Percentiles rank a stretch among this genome's conserved stretches.
Evolutionary conservation across 163 green algal species (phyloP).

Genomic region (Trebouxia gelatinosa): DNA sequence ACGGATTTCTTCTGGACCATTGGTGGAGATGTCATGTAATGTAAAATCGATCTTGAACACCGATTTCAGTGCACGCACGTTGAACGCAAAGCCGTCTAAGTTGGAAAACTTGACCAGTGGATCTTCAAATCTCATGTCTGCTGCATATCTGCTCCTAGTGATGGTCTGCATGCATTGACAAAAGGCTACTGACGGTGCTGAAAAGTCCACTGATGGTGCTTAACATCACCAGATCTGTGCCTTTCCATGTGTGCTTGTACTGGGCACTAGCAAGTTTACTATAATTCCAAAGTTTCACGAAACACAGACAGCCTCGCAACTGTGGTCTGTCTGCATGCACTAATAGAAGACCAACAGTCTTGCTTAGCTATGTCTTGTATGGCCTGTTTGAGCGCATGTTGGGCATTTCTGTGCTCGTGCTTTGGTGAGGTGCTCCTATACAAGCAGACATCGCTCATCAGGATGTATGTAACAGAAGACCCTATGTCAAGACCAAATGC

Average conservation of each 20-base stretch:
- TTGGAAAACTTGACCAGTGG: conserved; percentile 6
- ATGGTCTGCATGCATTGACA: conserved; percentile 13
- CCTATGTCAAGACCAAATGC: no score
- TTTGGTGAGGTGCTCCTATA: no score
- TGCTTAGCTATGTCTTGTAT: no score
- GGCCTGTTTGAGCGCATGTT: no score
- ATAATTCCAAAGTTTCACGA: no score
- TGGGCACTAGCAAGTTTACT: background rate
- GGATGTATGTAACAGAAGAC: no score
- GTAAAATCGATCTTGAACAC: conserved; percentile 33
- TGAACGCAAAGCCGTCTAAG: conserved; percentile 19
- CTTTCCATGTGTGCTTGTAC: background rate
- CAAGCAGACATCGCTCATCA: no score
- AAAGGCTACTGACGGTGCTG: background rate
- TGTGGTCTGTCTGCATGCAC: no score
- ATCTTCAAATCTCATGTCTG: conserved; percentile 36
- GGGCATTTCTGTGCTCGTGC: no score
- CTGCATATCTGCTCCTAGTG: conserved; percentile 12
- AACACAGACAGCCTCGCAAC: no score
- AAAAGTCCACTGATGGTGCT: no score
- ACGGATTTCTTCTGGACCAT: conserved; percentile 14
- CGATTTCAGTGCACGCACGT: conserved; percentile 6
- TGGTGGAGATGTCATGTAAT: conserved; percentile 19
- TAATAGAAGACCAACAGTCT: no score
- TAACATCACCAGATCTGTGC: background rate